Base-by-base conservation (phyloP, 2,329 filamentous ascomycete genomes). In the Alternaria metachromatica region DNA sequence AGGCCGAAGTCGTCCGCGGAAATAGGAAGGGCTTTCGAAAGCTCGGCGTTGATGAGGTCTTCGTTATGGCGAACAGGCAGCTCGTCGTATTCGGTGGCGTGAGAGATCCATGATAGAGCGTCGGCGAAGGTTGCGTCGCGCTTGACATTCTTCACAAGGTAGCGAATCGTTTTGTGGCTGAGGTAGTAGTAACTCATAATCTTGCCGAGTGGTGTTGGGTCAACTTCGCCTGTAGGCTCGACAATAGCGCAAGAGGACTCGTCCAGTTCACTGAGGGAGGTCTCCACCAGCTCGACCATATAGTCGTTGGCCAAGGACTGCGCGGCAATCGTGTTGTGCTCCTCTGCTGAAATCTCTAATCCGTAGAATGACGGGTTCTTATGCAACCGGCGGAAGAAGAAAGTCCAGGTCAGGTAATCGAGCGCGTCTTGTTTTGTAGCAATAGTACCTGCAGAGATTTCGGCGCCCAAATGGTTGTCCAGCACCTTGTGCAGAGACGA, bases 101-200 rank as follows among this genome's bases (percentile, higher is more conserved):
- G 89, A 66, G 91, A 95, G 89, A 99, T 96, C 95, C 94, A 98
- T 5, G 90, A 89, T 1, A 99, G 85, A 0, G 90, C 93, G 69
- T 98, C 92, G 11, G 90, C 86, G 77, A 99, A 96, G 1, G 87
- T 88, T 2, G 92, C 93, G 18, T 89, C 83, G 0, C 89, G 87
- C 73, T 92, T 95, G 23, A 92, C 92, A 69, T 95, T 87, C 50
- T 88, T 86, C 67, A 92, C 88, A 7, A 99, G 87, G 73, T 93
- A 90, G 1, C 96, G 92, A 73, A 99, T 94, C 0, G 96, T 99
- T 81, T 92, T 92, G 83, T 99, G 96, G 0, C 94, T 96, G 51
- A 85, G 89, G 77, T 99, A 99, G 85, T 99, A 99, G 85, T 98
- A 99, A 79, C 92, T 97, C 93, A 98, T 97, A 76, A 99, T 98